Base-by-base conservation (phyloP, 2,329 filamentous ascomycete genomes). In the Ophiostoma piceae region DNA sequence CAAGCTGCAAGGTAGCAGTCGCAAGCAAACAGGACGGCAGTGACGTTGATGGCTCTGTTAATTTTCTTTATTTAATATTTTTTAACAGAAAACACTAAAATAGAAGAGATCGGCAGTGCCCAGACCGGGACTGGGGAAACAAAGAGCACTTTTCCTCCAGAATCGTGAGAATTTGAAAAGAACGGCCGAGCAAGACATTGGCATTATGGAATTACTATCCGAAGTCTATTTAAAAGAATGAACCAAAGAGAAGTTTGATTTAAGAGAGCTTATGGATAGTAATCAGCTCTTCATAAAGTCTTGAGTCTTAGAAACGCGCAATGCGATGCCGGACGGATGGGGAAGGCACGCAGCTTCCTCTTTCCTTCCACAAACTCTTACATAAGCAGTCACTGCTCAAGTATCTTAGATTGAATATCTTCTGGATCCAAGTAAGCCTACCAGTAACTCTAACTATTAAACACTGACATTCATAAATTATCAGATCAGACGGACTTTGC, bases 141-240 rank as follows among this genome's bases (percentile, higher is more conserved):
- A 57, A 57, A 57, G 51, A 57, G 51, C n/a, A 26, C 19, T 22
- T 26, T 22, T 19, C n/a, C 35, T 35, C 22, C 16, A 57, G 4
- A 57, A 12, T 26, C n/a, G 22, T 57, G 51, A 26, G n/a, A 12
- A 57, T 5, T 26, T 12, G 26, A n/a, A 57, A 57, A 57, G 51
- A 57, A 57, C n/a, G 51, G 51, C 51, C 51, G n/a, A 57, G 51
- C 51, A 57, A 57, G 51, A 47, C 51, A 57, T 57, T 57, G n/a
- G 51, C 22, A 57, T 26, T 26, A 57, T 57, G 8, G 6, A 22
- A n/a, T 57, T 57, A 12, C 9, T 12, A 9, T 26, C 22, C 12
- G 51, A n/a, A 26, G 47, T 12, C n/a, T 11, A 29, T 29, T 29
- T 29, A 29, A 29, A 29, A 29, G 26, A 29, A 29, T 29, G 26